These are phyloP conservation scores for Melaleuca alternifolia DNA, from an alignment of 345 rosid genomes.

Conservation along the genomic window DNA sequence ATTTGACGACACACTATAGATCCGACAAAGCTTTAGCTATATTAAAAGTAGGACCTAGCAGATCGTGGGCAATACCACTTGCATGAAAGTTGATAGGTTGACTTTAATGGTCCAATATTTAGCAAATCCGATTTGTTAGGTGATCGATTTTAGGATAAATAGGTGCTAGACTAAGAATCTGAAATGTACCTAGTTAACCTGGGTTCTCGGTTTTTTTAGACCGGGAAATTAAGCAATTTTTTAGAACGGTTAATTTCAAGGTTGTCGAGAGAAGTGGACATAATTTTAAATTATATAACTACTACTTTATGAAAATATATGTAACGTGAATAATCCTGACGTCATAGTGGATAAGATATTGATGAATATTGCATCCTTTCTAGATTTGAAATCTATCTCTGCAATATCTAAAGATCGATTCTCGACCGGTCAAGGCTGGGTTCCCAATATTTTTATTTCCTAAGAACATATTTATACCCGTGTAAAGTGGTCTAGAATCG, in stretches of 20 bases:
- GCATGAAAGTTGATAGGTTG: neutral
- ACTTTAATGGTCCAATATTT: neutral
- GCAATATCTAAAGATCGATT: neutral
- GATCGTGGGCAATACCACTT: neutral
- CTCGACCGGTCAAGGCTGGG: neutral
- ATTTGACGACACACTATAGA: neutral
- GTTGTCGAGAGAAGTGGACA: neutral
- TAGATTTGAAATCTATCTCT: neutral
- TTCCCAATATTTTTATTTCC: neutral
- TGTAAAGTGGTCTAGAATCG: neutral
- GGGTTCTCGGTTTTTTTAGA: neutral
- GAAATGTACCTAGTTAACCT: neutral
- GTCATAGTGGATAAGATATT: neutral
- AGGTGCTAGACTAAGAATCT: neutral
- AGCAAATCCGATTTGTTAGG: neutral
- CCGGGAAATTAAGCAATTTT: neutral
- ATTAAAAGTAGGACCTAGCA: neutral
- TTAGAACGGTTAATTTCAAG: accelerated
- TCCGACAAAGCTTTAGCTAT: neutral
- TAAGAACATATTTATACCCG: neutral
- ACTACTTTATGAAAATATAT: neutral
- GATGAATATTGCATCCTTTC: neutral
- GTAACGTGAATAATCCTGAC: neutral
- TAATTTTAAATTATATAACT: neutral
- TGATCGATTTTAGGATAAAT: neutral